Conservation (phyloP, 352 stramenopile genomes). For the Globisporangium emineosum region DNA sequence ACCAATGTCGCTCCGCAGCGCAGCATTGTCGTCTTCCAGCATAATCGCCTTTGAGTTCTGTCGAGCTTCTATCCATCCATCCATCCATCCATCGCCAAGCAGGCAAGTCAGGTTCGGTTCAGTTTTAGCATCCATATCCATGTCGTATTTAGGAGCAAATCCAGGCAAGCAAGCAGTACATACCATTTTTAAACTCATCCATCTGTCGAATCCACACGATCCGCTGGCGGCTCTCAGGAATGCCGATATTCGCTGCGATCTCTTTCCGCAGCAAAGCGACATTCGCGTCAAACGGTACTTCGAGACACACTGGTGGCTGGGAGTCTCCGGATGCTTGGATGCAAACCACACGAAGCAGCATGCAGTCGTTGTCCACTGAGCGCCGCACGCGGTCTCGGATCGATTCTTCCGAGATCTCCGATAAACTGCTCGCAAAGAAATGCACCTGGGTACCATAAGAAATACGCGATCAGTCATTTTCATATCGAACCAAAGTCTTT, state of each 20-base stretch:
- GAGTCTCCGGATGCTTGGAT: conserved; percentile 81
- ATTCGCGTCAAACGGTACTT: conserved; percentile 79
- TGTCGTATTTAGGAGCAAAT: background rate
- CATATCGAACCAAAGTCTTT: background rate
- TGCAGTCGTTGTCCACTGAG: conserved; percentile 84
- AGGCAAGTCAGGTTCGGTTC: background rate
- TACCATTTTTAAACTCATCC: conserved; percentile 82
- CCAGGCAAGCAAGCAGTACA: background rate
- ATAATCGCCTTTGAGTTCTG: conserved; percentile 61
- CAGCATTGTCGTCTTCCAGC: conserved; percentile 64
- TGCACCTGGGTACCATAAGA: conserved; percentile 51
- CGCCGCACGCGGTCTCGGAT: conserved; percentile 81
- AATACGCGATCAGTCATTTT: background rate
- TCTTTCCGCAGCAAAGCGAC: conserved; percentile 69
- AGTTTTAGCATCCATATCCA: background rate
- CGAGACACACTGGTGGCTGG: conserved; percentile 72
- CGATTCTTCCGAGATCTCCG: conserved; percentile 81
- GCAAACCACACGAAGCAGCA: conserved; percentile 85
- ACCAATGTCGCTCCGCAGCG: conserved; percentile 77
- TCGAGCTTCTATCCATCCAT: conserved; percentile 58
- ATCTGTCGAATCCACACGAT: conserved; percentile 89
- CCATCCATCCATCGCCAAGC: background rate
- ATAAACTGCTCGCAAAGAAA: conserved; percentile 75
- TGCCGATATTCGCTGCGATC: conserved; percentile 79
- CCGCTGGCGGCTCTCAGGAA: conserved; percentile 76